Base-by-base conservation (phyloP, 1,284 basidiomycete species). In the Cutaneotrichosporon cavernicola region DNA sequence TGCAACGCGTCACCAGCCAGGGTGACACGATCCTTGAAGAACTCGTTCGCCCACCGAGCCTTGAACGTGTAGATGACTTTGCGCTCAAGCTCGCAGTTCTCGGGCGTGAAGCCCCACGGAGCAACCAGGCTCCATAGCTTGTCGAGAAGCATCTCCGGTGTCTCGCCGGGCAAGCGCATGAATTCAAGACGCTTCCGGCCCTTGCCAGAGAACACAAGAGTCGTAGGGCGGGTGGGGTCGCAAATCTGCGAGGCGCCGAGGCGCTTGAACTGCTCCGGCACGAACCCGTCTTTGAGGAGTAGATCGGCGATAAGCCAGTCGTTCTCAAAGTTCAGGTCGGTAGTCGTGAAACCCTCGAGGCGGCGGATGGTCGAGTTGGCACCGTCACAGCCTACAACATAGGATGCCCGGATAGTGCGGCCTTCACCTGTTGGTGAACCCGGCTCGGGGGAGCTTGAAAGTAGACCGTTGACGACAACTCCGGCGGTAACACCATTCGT, bases 291-390 rank as follows among this genome's bases (percentile, higher is more conserved):
- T 2, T 34, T 38, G 46, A 63, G 64, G 32, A 66, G 14, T 60
- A 65, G 21, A 56, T 70, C 69, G 10, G 64, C 53, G 10, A 70
- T 63, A 11, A 70, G 65, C 69, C 67, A 70, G 58, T 70, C 69
- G 31, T 69, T 69, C 52, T 68, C 59, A 30, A 70, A 68, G n/a
- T 58, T 58, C 32, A 70, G 47, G 51, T 67, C 62, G 13, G 60
- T 62, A 21, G 21, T 40, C 11, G 62, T 58, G 31, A 70, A 64
- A 0, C 43, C 50, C 50, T 62, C 26, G 5, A 67, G 58, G 38
- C 64, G 64, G 9, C 69, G 63, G 3, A 70, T 64, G 18, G 67
- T 66, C 1, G 67, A 69, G 60, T 70, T 70, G 36, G 69, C 69
- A 5, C 69, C 69, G 50, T 70, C 69, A 22, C 65, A 66, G 8